phyloP scores from a whole-genome alignment of 2,329 filamentous ascomycete species.

The Ophiocordyceps camponoti-rufipedis region DNA sequence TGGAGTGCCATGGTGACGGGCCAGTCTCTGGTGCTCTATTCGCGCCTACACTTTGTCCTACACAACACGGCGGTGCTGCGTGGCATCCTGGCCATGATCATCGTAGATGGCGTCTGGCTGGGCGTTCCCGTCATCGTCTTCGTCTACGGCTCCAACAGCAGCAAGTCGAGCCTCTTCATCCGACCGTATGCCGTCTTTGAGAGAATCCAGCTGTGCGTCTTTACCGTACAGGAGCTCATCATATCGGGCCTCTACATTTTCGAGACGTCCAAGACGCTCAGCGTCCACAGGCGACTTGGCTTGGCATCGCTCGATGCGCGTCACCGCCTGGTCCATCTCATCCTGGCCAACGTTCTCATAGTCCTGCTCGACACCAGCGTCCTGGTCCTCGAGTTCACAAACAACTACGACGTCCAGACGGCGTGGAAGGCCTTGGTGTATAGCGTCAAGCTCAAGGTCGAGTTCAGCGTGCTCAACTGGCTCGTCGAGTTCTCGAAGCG shows the following conservation, averaged over 20 bases:
- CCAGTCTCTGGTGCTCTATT: conserved; percentile 42
- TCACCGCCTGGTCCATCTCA: conserved; percentile 12
- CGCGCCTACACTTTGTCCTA: conserved; percentile 39
- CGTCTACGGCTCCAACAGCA: conserved; percentile 29
- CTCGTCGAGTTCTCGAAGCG: conserved; percentile 15
- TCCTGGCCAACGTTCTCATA: conserved; percentile 22
- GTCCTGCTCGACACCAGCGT: conserved; percentile 22
- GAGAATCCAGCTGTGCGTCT: conserved; percentile 34
- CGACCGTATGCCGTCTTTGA: conserved; percentile 26
- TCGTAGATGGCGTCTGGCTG: conserved; percentile 30
- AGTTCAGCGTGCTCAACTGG: conserved; percentile 16
- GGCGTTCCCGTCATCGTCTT: conserved; percentile 36
- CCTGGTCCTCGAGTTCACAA: conserved; percentile 12
- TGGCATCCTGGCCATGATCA: conserved; percentile 36
- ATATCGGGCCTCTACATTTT: conserved; percentile 34
- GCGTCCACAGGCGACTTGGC: conserved; percentile 15
- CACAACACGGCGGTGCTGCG: conserved; percentile 28
- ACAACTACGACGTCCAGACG: conserved; percentile 14
- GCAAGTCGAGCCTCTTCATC: conserved; percentile 6
- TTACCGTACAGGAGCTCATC: conserved; percentile 35
- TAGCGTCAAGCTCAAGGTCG: conserved; percentile 18
- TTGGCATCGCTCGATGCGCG: conserved; percentile 3
- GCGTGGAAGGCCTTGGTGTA: conserved; percentile 16
- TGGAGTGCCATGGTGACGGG: conserved; percentile 37
- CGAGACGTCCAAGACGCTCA: conserved; percentile 29